Evolutionary conservation across 1,284 basidiomycete species (phyloP).

Genomic region (Abortiporus biennis): DNA sequence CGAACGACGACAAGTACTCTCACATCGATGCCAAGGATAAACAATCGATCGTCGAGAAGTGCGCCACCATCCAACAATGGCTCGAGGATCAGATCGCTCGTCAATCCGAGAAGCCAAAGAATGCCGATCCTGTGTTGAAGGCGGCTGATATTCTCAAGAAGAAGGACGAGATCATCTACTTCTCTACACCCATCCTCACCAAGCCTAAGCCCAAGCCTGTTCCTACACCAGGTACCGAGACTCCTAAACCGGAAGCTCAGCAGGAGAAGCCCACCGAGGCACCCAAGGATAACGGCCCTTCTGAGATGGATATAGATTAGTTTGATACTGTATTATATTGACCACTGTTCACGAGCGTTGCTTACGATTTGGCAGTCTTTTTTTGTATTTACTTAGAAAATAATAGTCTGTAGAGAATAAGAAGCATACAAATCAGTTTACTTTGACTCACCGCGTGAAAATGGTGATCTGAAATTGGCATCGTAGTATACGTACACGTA

Average conservation of each 20-base stretch:
- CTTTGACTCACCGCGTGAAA: too few species aligned
- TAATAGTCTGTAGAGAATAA: too few species aligned
- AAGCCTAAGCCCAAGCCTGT: constrained; percentile 84
- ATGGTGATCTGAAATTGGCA: too few species aligned
- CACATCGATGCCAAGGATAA: constrained; percentile 90
- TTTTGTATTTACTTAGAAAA: too few species aligned
- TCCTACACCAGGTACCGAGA: constrained; percentile 52
- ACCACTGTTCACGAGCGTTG: too few species aligned
- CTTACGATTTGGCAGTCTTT: too few species aligned
- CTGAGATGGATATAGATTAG: constrained; percentile 83
- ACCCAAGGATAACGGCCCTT: constrained; percentile 39
- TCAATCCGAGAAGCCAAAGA: constrained; percentile 84
- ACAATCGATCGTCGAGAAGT: constrained; percentile 75
- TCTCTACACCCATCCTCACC: constrained; percentile 77
- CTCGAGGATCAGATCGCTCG: constrained; percentile 83
- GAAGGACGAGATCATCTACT: constrained; percentile 85
- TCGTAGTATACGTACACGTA: too few species aligned
- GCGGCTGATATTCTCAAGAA: constrained; percentile 81
- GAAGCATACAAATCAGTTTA: too few species aligned
- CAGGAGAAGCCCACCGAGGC: constrained; percentile 30
- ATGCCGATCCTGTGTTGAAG: constrained; percentile 78
- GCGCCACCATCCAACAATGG: constrained; percentile 86
- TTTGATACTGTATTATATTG: too few species aligned
- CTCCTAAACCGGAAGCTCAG: constrained; percentile 32
- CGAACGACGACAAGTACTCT: constrained; percentile 74